Evolutionary conservation across 2,329 filamentous ascomycete genomes (phyloP).

Genomic region (Cephalotrichum gorgonifer): DNA sequence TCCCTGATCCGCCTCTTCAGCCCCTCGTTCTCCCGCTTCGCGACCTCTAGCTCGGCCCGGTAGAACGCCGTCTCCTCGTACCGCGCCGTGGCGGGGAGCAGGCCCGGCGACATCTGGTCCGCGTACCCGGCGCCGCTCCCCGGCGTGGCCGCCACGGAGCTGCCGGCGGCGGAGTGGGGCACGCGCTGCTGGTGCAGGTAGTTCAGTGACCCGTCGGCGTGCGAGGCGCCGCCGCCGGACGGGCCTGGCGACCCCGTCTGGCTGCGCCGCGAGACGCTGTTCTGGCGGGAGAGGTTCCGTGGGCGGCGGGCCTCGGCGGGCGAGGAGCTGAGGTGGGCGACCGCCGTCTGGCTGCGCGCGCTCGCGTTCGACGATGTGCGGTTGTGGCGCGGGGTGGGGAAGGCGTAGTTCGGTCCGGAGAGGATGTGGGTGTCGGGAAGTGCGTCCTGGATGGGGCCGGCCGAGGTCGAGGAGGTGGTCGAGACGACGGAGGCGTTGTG

Average conservation of each 20-base stretch:
- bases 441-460: conserved; percentile 36
- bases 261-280: conserved; percentile 45
- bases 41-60: conserved; percentile 47
- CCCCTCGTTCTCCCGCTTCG: conserved; percentile 54
- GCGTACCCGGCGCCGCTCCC: conserved; percentile 19
- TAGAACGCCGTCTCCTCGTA: conserved; percentile 55
- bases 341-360: conserved; percentile 38
- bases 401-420: conserved; percentile 46
- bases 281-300: conserved; percentile 40
- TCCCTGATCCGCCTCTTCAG: conserved; percentile 53
- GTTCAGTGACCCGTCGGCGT: conserved; percentile 26
- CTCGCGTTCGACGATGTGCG: conserved; percentile 49
- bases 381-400: conserved; percentile 44
- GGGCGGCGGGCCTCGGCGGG: conserved; percentile 26
- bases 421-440: conserved; percentile 36
- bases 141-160: conserved; percentile 28
- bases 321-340: conserved; percentile 20
- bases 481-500: conserved; percentile 58
- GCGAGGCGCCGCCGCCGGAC: conserved; percentile 4
- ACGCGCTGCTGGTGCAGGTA: conserved; percentile 39
- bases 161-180: conserved; percentile 20
- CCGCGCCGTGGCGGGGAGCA: conserved; percentile 45
- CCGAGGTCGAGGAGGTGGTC: conserved; percentile 52
- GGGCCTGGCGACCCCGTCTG: conserved; percentile 34
- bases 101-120: conserved; percentile 38